A percentile compares a stretch with the other conserved stretches of the same genome.
Conservation (phyloP, 768 basidiomycete genomes). For the Hortiboletus campestris region DNA sequence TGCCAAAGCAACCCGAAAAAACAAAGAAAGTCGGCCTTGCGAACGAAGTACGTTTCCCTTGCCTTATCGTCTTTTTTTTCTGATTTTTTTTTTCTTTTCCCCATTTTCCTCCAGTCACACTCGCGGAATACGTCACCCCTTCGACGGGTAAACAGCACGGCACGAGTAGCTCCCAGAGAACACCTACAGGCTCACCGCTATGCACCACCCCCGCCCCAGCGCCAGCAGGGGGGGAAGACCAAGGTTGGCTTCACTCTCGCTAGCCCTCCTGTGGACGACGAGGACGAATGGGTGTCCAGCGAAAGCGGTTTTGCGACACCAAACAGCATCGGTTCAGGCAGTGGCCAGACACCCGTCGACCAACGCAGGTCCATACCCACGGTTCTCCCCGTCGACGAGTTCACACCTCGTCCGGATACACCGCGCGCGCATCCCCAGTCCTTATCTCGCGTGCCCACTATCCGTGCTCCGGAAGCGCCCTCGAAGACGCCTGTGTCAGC, state of each 20-base stretch:
- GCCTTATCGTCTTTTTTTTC: conserved; percentile 10
- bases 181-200: conserved; percentile 36
- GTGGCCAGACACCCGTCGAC: conserved; percentile 34
- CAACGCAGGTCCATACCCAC: conserved; percentile 16
- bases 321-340: conserved; percentile 46
- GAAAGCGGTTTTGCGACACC: conserved; percentile 76
- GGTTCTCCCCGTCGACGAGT: conserved; percentile 16
- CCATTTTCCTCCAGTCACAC: conserved; percentile 7
- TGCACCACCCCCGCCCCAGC: conserved; percentile 25
- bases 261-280: conserved; percentile 47
- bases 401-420: conserved; percentile 26
- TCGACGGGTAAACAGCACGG: conserved; percentile 27
- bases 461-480: conserved; percentile 30
- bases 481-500: conserved; percentile 10
- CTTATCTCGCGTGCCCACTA: conserved; percentile 34
- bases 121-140: conserved; percentile 28
- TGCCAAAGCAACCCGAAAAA: conserved; percentile 48
- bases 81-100: conserved; percentile 3
- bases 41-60: conserved; percentile 43
- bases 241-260: conserved; percentile 62
- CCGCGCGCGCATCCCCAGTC: conserved; percentile 32
- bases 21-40: conserved; percentile 44
- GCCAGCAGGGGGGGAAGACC: conserved; percentile 34
- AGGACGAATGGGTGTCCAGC: conserved; percentile 77
- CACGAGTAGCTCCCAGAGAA: conserved; percentile 30